Conservation (phyloP, 1,284 basidiomycete genomes). For the Porogramme epimiltina region DNA sequence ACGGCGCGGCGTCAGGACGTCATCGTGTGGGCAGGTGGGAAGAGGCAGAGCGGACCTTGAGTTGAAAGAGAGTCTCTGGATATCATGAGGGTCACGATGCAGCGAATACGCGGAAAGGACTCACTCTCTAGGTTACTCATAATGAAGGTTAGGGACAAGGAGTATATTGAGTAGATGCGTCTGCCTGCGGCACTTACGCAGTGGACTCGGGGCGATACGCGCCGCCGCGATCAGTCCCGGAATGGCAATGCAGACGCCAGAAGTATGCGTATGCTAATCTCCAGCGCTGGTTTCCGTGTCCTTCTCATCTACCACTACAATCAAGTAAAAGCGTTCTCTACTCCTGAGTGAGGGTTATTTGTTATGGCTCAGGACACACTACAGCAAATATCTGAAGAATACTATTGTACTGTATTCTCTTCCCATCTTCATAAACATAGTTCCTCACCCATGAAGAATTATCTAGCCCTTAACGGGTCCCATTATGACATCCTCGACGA, state of each 20-base stretch:
- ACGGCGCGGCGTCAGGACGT: constrained; percentile 14
- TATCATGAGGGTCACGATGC: constrained; percentile 27
- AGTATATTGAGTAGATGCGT: constrained; percentile 6
- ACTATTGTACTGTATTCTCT: constrained; percentile 42
- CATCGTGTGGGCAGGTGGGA: background rate
- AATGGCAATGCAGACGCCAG: constrained; percentile 11
- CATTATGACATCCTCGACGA: constrained; percentile 52
- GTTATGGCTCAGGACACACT: constrained; percentile 12
- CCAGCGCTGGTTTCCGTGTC: constrained; percentile 9
- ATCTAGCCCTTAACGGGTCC: constrained; percentile 65
- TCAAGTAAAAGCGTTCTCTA: no score
- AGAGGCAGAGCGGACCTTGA: constrained; percentile 65
- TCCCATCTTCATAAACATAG: background rate
- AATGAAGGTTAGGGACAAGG: constrained; percentile 12
- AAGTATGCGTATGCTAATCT: constrained; percentile 10
- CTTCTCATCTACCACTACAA: no score
- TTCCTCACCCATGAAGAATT: constrained; percentile 1
- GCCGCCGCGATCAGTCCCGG: constrained; percentile 8
- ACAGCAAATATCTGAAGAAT: constrained; percentile 54
- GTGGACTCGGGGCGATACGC: constrained; percentile 13
- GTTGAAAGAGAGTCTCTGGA: constrained; percentile 91
- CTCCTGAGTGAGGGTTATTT: no score
- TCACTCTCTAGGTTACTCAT: constrained; percentile 93
- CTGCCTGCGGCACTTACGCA: background rate
- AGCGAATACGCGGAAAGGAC: constrained; percentile 30